phyloP scores from a whole-genome alignment of 805 yeast species.

The Barnettozyma populi region DNA sequence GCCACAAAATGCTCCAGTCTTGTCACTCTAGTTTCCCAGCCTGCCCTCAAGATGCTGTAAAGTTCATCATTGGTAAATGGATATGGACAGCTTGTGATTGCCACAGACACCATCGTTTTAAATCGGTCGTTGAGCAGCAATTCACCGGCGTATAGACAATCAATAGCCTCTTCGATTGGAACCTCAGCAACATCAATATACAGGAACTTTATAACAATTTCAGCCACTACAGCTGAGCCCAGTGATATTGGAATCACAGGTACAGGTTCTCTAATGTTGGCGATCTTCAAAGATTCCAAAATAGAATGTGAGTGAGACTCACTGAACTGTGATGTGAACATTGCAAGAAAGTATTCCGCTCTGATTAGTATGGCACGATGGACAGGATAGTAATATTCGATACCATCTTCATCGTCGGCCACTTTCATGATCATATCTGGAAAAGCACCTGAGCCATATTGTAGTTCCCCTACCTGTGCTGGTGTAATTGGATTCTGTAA shows the following conservation, averaged over 20 bases:
- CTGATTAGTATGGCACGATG: slow-evolving; percentile 57
- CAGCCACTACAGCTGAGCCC: slow-evolving; percentile 35
- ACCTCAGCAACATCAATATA: slow-evolving; percentile 57
- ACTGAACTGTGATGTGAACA: slow-evolving; percentile 50
- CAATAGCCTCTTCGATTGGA: slow-evolving; percentile 46
- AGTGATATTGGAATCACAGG: slow-evolving; percentile 31
- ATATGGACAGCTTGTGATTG: slow-evolving; percentile 29
- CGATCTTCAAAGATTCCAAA: slow-evolving; percentile 9
- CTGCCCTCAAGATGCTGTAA: slow-evolving; percentile 54
- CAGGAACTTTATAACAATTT: slow-evolving; percentile 46
- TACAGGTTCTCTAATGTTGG: slow-evolving; percentile 13
- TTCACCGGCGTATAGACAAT: slow-evolving; percentile 55
- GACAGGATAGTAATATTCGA: slow-evolving; percentile 47
- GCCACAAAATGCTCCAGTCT: slow-evolving; percentile 63
- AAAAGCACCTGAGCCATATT: slow-evolving; percentile 15
- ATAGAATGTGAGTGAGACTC: slow-evolving; percentile 26
- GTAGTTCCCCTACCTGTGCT: slow-evolving; percentile 10
- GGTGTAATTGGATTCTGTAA: slow-evolving; percentile 5
- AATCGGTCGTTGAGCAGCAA: slow-evolving; percentile 51
- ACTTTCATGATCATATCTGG: slow-evolving; percentile 48
- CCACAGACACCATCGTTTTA: slow-evolving; percentile 55
- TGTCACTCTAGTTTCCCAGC: slow-evolving; percentile 64
- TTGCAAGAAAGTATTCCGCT: slow-evolving; percentile 57
- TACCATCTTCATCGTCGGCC: slow-evolving; percentile 22
- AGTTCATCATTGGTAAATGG: slow-evolving; percentile 32